These are phyloP conservation scores for Incumbomyces delicatus DNA, from an alignment of 2,329 filamentous ascomycete species.

Conservation along the genomic window DNA sequence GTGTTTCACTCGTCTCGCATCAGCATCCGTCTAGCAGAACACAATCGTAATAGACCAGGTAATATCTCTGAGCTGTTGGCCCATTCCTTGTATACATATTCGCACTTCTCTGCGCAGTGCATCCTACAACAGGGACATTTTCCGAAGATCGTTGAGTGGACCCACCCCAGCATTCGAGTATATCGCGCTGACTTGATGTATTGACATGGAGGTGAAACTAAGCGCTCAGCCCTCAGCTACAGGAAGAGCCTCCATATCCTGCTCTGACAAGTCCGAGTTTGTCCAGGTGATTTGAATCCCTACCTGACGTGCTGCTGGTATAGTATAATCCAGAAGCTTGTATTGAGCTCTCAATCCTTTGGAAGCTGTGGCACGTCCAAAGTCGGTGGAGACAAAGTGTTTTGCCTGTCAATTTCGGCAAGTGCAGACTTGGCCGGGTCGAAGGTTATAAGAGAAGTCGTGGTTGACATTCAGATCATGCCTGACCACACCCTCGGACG, in stretches of 20 bases:
- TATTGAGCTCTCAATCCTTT: constrained; percentile 33
- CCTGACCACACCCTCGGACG: not conserved
- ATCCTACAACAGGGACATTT: constrained; percentile 9
- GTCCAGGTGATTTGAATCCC: constrained; percentile 45
- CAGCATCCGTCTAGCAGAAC: constrained; percentile 32
- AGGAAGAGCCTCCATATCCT: constrained; percentile 42
- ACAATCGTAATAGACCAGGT: constrained; percentile 21
- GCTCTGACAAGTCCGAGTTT: constrained; percentile 49
- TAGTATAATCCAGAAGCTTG: constrained; percentile 33
- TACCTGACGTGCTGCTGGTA: constrained; percentile 41
- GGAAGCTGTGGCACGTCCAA: constrained; percentile 35
- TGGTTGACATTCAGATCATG: constrained; percentile 20
- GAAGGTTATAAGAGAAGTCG: constrained; percentile 28
- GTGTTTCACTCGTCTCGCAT: constrained; percentile 50
- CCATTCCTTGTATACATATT: constrained; percentile 34
- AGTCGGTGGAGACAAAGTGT: constrained; percentile 40
- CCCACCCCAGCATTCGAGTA: not conserved
- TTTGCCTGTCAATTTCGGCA: constrained; percentile 46
- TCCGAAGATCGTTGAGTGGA: not conserved
- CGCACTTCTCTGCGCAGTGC: constrained; percentile 20
- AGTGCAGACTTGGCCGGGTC: constrained; percentile 36
- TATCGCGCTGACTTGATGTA: constrained; percentile 10
- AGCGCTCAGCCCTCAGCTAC: constrained; percentile 42
- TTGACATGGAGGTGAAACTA: constrained; percentile 29
- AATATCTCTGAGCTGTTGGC: constrained; percentile 38